Base-by-base conservation (phyloP, 2,329 filamentous ascomycete genomes). In the Aspergillus sp. region DNA sequence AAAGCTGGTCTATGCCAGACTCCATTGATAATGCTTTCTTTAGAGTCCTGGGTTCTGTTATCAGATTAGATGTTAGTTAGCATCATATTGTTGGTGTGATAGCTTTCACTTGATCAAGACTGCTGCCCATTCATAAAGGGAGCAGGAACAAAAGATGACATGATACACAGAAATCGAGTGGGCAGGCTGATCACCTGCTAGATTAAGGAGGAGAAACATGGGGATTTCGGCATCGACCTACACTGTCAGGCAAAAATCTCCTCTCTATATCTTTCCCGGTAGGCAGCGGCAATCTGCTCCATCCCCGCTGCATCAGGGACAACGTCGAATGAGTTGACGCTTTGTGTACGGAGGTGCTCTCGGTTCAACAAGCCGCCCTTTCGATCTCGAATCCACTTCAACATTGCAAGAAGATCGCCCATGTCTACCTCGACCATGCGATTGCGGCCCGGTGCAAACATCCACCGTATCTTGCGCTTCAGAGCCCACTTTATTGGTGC, bases 401-500 rank as follows among this genome's bases (percentile, higher is more conserved):
- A 54, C 62, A 76, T 61, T 7, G 72, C 71, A 25, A 76, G 43
- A 7, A 69, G 68, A 55, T 76, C 74, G 15, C 59, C 62, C 48
- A 74, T 65, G 61, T 76, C 74, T 5, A 66, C 61, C n/a, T 64
- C 67, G 8, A 64, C 61, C 55, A 73, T 74, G 3, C 67, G 54
- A 15, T 67, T 65, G 7, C 66, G 64, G 6, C 64, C 56, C 4
- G 61, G 65, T 22, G 63, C 59, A 57, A 74, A 68, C 48, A 76
- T 72, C 41, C 74, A 62, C 45, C 74, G 64, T 31, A 77, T 52
- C 48, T 77, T 77, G n/a, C 72, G 66, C 57, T 77, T 74, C 5
- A 77, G 63, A 1, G 73, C 72, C 74, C 74, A 76, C 55, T 77
- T 69, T 19, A 76, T 63, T n/a, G 74, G 73, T 5, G 68, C 72